A percentile compares a stretch with the other conserved stretches of the same genome.
phyloP scores from a whole-genome alignment of 2,329 filamentous ascomycete species.

The Trichoderma aggressivum region DNA sequence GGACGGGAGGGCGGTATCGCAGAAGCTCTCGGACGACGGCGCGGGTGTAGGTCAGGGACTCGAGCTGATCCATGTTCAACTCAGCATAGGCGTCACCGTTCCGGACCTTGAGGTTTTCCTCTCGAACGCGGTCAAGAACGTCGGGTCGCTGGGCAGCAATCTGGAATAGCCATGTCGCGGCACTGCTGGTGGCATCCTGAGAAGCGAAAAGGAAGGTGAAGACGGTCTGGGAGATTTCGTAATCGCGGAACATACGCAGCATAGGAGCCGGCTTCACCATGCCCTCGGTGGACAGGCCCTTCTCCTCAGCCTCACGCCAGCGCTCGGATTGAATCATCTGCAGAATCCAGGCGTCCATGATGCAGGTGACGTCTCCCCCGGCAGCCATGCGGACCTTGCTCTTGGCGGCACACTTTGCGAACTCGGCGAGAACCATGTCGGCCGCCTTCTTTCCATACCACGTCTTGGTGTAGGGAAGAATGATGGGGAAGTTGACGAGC shows the following conservation, averaged over 20 bases:
- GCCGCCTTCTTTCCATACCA: conserved; percentile 97
- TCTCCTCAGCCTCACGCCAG: conserved; percentile 75
- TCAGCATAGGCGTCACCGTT: conserved; percentile 69
- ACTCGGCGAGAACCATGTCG: conserved; percentile 86
- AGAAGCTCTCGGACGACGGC: conserved; percentile 88
- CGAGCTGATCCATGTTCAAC: conserved; percentile 80
- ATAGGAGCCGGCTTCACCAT: conserved; percentile 78
- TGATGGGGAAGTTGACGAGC: conserved; percentile 97
- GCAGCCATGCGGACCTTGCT: conserved; percentile 88
- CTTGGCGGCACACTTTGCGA: conserved; percentile 87
- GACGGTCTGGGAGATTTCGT: conserved; percentile 87
- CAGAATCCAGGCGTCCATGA: conserved; percentile 93
- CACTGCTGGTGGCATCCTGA: conserved; percentile 93
- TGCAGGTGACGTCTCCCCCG: conserved; percentile 82
- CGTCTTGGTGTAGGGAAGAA: conserved; percentile 89
- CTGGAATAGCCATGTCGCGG: conserved; percentile 93
- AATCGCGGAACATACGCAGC: conserved; percentile 82
- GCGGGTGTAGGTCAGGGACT: conserved; percentile 84
- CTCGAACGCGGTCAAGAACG: conserved; percentile 80
- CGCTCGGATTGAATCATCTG: conserved; percentile 80
- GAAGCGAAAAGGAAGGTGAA: conserved; percentile 98
- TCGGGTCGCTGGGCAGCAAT: conserved; percentile 92
- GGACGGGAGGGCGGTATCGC: conserved; percentile 90
- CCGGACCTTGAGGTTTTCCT: conserved; percentile 78
- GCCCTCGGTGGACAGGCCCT: conserved; percentile 64